phyloP scores from a whole-genome alignment of 257 asterid species.

The Orobanche coerulescens region DNA sequence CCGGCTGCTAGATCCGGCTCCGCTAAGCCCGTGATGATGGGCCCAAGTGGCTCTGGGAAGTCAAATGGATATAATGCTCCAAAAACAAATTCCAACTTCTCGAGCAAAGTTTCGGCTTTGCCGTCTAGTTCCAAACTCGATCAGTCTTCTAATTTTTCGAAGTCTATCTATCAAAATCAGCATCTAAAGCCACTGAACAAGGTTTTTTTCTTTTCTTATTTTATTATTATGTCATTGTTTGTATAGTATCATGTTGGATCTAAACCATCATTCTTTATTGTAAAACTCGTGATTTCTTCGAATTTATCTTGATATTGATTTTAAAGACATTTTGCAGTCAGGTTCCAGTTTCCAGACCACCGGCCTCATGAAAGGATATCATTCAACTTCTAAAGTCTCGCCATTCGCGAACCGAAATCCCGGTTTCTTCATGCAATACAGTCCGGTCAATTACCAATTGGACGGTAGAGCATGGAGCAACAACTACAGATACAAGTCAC shows the following conservation, averaged over 20 bases:
- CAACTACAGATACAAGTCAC: slow-evolving; percentile 35
- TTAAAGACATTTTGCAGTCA: slow-evolving; percentile 28
- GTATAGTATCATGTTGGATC: background rate
- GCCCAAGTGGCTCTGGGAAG: slow-evolving; percentile 37
- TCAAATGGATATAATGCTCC: slow-evolving; percentile 30
- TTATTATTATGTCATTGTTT: background rate
- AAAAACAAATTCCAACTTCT: slow-evolving; percentile 24
- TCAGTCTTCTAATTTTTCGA: slow-evolving; percentile 32
- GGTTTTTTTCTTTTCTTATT: slow-evolving; percentile 31
- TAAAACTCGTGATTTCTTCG: background rate
- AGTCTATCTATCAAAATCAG: slow-evolving; percentile 37
- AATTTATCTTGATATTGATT: background rate
- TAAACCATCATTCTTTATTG: background rate
- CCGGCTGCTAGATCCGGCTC: slow-evolving; percentile 29
- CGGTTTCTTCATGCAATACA: slow-evolving; percentile 37
- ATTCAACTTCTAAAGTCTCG: slow-evolving; percentile 36
- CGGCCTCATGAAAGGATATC: slow-evolving; percentile 32
- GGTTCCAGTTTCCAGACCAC: slow-evolving; percentile 39
- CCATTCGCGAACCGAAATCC: slow-evolving; percentile 33
- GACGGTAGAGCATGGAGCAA: slow-evolving; percentile 41
- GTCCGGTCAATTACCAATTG: slow-evolving; percentile 35
- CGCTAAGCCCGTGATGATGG: slow-evolving; percentile 25
- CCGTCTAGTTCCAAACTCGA: slow-evolving; percentile 37
- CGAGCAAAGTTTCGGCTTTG: slow-evolving; percentile 22
- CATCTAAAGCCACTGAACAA: slow-evolving; percentile 41